Evolutionary conservation across 2,329 filamentous ascomycete species (phyloP), one percentile per base, ranked within the genome.

Genomic region (Atkinsonella texensis): DNA sequence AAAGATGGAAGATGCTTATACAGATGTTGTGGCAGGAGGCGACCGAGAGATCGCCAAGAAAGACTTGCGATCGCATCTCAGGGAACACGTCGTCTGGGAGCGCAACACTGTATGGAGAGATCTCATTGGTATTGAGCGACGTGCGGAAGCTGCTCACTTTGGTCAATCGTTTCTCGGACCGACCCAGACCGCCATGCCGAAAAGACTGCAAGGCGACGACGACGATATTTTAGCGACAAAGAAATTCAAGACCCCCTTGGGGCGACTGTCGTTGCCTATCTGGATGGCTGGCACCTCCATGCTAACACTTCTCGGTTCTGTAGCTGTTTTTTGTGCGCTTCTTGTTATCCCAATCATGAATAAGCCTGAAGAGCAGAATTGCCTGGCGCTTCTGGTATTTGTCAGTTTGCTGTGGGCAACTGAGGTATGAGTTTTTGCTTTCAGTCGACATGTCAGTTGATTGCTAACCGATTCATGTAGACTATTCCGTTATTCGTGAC

Each of bases 1-100:
- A 32, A 79, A 80, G 56, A 82, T 96, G 63, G 93, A 97, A 66
- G 69, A 78, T 47, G 79, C 84, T 1, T 98, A 96, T 63, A 83
- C 89, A 1, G 78, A 85, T 28, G 74, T 96, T 17, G 85, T 94
- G 51, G 94, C 89, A 0, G 80, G 84, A 42, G 89, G 89, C 32
- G 88, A 98, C 62, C 69, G 85, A 3, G 74, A 78, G 6, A 71
- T 85, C 12, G 90, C 93, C 4, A 87, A 83, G 61, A 84, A 87
- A 58, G 93, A 97, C 63, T 74, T 98, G 52, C 81, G 93, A 50
- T 80, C 95, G 32, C 90, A 98, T 63, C 77, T 98, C 28, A 78
- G 93, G 52, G 94, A 98, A 69, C 93, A 98, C 66, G 90, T 98
- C 18, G 91, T 97, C 0, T 98, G 93, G 94, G 94, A 98, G 67